Evolutionary conservation across 176 grass and related monocot genomes (phyloP).

Genomic region (Oryza brachyantha): DNA sequence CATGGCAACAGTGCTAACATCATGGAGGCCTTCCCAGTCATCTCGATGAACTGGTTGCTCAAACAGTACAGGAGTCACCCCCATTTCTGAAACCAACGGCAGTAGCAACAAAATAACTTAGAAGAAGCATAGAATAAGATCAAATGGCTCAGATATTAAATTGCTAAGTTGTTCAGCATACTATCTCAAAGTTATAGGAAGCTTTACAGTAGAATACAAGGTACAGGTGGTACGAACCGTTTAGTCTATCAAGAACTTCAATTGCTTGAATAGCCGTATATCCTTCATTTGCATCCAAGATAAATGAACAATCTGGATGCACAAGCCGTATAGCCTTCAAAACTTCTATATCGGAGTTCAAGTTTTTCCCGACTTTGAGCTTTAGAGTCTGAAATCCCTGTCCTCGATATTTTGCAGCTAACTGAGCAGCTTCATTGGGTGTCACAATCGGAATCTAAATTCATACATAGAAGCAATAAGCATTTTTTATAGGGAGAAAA

Average conservation of each 20-base stretch:
- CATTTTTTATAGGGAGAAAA: neutral
- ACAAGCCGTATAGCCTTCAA: constrained; percentile 73
- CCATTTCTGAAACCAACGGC: constrained; percentile 65
- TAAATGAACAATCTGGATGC: constrained; percentile 81
- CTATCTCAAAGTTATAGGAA: neutral
- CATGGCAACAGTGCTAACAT: constrained; percentile 71
- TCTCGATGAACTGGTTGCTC: constrained; percentile 95
- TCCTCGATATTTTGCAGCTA: constrained; percentile 72
- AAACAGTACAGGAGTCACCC: constrained; percentile 81
- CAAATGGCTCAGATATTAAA: neutral
- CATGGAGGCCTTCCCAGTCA: constrained; percentile 80
- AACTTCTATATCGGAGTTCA: constrained; percentile 81
- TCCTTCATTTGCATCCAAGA: constrained; percentile 93
- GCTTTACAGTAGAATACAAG: neutral
- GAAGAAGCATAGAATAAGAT: neutral
- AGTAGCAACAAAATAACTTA: neutral
- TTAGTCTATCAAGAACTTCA: constrained; percentile 90
- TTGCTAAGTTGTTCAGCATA: neutral
- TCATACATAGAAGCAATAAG: neutral
- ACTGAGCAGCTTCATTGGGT: constrained; percentile 75
- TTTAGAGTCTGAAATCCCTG: constrained; percentile 91
- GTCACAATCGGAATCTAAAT: constrained; percentile 91
- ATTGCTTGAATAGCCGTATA: constrained; percentile 84
- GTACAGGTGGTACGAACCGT: constrained; percentile 45
- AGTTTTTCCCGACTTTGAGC: constrained; percentile 86